Evolutionary conservation across 176 grass and related monocot species (phyloP).

Genomic region (Ensete glaucum): DNA sequence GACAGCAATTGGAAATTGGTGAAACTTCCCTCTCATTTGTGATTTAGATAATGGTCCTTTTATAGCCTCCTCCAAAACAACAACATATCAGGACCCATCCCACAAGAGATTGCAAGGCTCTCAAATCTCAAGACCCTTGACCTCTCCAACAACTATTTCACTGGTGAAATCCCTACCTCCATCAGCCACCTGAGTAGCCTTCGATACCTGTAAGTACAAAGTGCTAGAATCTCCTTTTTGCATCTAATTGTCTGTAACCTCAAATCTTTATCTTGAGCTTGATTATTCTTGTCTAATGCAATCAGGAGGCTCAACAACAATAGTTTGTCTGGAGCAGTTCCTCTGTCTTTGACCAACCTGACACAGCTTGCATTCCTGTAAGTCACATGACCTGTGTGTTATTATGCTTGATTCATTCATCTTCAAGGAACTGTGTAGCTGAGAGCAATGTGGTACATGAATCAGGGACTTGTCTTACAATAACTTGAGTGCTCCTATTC

Average conservation of each 20-base stretch:
- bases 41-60: background rate
- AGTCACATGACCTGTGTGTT: conserved; percentile 1
- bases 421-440: background rate
- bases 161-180: conserved; percentile 6
- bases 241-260: background rate
- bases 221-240: background rate
- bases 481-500: conserved; percentile 35
- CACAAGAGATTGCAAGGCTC: conserved; percentile 4
- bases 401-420: background rate
- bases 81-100: conserved; percentile 12
- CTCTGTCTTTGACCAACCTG: conserved; percentile 9
- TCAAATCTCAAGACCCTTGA: conserved; percentile 10
- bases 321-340: conserved; percentile 8
- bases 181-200: conserved; percentile 1
- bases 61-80: conserved; percentile 12
- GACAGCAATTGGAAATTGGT: background rate
- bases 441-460: background rate
- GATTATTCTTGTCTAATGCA: background rate
- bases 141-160: conserved; percentile 18
- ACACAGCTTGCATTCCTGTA: conserved; percentile 15
- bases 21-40: background rate
- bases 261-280: background rate
- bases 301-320: conserved; percentile 17
- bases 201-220: conserved; percentile 6
- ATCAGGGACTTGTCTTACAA: conserved; percentile 21